Conservation (phyloP, 2,329 filamentous ascomycete genomes). For the Clonostachys rosea region DNA sequence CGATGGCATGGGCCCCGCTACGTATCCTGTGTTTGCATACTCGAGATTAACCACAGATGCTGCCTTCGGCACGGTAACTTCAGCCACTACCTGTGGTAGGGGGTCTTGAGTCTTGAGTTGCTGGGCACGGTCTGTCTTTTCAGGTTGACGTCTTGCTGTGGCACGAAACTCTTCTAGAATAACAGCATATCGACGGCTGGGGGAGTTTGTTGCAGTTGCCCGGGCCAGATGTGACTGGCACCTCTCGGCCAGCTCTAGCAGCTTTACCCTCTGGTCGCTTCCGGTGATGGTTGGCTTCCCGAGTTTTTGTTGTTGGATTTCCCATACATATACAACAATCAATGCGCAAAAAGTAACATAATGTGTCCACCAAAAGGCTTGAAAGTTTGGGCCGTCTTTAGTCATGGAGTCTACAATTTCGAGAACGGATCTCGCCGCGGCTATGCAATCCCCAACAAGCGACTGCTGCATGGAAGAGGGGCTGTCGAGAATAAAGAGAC, state of each 20-base stretch:
- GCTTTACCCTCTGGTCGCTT: constrained; percentile 6
- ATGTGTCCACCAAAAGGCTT: constrained; percentile 48
- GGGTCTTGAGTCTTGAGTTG: background rate
- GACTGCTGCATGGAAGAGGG: constrained; percentile 1
- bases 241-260: constrained; percentile 32
- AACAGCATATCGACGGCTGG: constrained; percentile 10
- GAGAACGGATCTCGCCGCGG: constrained; percentile 38
- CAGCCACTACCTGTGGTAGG: background rate
- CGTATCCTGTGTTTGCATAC: background rate
- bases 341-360: constrained; percentile 50
- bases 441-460: constrained; percentile 34
- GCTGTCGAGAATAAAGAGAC: constrained; percentile 42
- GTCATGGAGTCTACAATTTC: constrained; percentile 34
- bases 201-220: constrained; percentile 9
- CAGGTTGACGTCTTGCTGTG: constrained; percentile 7
- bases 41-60: too few relatives aligned
- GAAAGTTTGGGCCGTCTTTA: constrained; percentile 31
- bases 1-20: background rate
- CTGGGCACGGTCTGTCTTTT: background rate
- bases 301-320: constrained; percentile 33
- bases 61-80: background rate
- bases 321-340: constrained; percentile 46
- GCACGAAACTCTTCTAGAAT: constrained; percentile 11
- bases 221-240: constrained; percentile 3
- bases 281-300: background rate